Conservation (phyloP, 106 monocot species). For the Agapanthus africanus region DNA sequence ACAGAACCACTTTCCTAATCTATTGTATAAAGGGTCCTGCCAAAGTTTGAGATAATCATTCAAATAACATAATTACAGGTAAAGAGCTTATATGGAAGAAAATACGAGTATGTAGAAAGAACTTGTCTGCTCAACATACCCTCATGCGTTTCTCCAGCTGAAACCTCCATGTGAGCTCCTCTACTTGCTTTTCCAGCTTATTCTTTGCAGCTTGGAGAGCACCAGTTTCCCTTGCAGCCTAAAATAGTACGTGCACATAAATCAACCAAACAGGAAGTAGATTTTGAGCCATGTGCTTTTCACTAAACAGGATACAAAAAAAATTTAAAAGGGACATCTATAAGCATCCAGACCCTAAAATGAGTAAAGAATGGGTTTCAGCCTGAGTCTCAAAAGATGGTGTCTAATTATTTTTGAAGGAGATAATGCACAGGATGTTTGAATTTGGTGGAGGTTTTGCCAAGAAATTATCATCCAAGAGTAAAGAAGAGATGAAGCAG, state of each 20-base stretch:
- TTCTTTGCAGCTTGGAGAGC: conserved; percentile 69
- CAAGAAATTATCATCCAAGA: too few species aligned
- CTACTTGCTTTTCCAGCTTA: conserved; percentile 70
- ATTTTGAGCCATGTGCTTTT: neutral
- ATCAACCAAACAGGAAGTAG: neutral
- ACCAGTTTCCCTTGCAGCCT: conserved; percentile 75
- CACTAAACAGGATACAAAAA: neutral
- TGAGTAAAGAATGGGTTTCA: too few species aligned
- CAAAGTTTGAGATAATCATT: neutral
- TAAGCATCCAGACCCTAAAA: too few species aligned
- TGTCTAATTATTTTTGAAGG: too few species aligned
- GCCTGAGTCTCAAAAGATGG: too few species aligned
- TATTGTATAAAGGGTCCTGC: neutral
- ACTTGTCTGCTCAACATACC: conserved; percentile 3
- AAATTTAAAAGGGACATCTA: too few species aligned
- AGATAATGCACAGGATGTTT: too few species aligned
- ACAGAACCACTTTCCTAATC: neutral
- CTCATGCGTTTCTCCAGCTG: conserved; percentile 54
- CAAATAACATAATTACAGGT: neutral
- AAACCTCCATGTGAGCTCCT: conserved; percentile 66
- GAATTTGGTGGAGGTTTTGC: too few species aligned
- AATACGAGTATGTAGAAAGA: neutral
- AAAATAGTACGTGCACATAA: too few species aligned
- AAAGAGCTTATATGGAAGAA: neutral
- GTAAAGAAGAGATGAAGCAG: too few species aligned